phyloP scores from a whole-genome alignment of 306 rosid species.

The Astragalus glycyphyllos region DNA sequence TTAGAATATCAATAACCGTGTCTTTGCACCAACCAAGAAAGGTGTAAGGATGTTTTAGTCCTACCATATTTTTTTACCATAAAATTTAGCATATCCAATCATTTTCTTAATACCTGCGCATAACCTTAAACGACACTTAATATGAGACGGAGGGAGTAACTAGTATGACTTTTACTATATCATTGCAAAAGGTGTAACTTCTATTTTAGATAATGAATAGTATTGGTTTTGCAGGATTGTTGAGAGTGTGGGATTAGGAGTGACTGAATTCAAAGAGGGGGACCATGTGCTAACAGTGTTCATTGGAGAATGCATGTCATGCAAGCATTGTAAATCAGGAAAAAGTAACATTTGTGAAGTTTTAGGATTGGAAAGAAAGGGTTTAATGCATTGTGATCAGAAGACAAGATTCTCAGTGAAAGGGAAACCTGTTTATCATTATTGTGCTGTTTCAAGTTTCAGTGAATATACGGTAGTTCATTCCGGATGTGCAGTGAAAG shows the following conservation, averaged over 20 bases:
- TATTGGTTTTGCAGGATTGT: conserved; percentile 72
- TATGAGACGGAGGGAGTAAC: no score
- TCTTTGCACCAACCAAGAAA: no score
- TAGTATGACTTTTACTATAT: neutral
- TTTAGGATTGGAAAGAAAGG: conserved; percentile 86
- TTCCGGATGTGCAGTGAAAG: conserved; percentile 95
- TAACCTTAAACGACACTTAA: no score
- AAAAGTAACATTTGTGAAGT: conserved; percentile 85
- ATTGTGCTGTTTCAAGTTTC: conserved; percentile 97
- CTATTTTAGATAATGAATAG: conserved; percentile 14
- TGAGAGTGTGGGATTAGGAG: conserved; percentile 90
- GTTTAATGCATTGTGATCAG: conserved; percentile 94
- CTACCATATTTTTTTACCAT: no score
- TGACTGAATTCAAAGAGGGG: conserved; percentile 78
- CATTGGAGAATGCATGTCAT: conserved; percentile 87
- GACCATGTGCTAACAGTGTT: conserved; percentile 91
- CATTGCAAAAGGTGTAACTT: conserved; percentile 5
- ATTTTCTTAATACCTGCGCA: no score
- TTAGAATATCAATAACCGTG: no score
- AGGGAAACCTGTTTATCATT: conserved; percentile 85
- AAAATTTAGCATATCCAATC: no score
- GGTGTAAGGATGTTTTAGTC: no score
- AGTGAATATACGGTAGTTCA: conserved; percentile 91
- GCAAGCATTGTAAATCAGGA: conserved; percentile 78
- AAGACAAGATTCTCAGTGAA: conserved; percentile 84